Percentiles rank a stretch among this genome's conserved stretches.
Conservation (phyloP, 2,329 filamentous ascomycete genomes). For the Diaporthe amygdali region DNA sequence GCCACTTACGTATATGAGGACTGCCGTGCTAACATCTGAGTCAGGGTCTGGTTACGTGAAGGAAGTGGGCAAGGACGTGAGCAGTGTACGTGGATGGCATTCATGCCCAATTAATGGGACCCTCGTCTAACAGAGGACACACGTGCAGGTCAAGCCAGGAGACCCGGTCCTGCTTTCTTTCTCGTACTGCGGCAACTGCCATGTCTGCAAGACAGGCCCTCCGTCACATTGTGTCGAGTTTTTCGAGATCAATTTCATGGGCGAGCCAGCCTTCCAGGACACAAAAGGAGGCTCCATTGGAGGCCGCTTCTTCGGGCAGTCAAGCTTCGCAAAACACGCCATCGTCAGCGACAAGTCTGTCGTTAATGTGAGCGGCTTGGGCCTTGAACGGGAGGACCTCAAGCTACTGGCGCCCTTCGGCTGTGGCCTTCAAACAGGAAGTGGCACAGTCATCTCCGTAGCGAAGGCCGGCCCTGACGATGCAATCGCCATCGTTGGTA, state of each 20-base stretch:
- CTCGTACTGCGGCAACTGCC: conserved; percentile 50
- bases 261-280: conserved; percentile 51
- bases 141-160: conserved; percentile 38
- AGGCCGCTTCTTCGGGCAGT: conserved; percentile 42
- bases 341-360: conserved; percentile 35
- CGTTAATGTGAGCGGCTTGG: conserved; percentile 32
- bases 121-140: neutral
- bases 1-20: neutral
- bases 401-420: conserved; percentile 34
- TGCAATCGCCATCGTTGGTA: conserved; percentile 34
- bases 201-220: conserved; percentile 50
- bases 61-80: conserved; percentile 45
- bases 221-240: conserved; percentile 55
- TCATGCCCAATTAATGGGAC: no score
- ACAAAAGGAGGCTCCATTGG: conserved; percentile 35
- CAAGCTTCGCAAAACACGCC: conserved; percentile 37
- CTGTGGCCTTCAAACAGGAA: conserved; percentile 39
- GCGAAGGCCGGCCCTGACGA: conserved; percentile 30
- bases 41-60: conserved; percentile 52
- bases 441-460: conserved; percentile 37
- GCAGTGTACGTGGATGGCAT: conserved; percentile 31
- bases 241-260: conserved; percentile 55
- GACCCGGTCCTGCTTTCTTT: conserved; percentile 55
- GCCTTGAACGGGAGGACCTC: conserved; percentile 29
- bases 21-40: neutral